Conservation (phyloP, 768 basidiomycete species). For the Dictyophora rubrovolvata region DNA sequence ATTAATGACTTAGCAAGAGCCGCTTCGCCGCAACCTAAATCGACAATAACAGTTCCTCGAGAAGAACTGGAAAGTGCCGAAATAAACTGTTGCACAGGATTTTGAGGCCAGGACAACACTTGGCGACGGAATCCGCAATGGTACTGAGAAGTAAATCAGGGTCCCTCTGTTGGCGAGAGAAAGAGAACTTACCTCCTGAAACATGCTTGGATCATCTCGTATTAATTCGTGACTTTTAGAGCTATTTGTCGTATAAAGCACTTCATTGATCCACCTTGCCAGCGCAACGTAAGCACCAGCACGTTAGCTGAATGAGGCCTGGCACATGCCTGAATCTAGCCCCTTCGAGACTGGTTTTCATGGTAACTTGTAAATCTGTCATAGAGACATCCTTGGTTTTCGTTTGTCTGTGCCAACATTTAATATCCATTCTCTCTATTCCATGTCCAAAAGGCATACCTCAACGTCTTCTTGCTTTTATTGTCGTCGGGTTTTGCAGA, state of each 20-base stretch:
- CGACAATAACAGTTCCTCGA: slow-evolving; percentile 64
- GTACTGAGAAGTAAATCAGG: slow-evolving; percentile 46
- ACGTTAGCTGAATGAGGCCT: neutral
- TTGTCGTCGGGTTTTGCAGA: neutral
- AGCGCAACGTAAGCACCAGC: slow-evolving; percentile 16
- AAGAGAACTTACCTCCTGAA: slow-evolving; percentile 56
- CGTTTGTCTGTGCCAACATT: neutral
- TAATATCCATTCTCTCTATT: neutral
- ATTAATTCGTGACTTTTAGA: slow-evolving; percentile 68
- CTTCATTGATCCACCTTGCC: slow-evolving; percentile 81
- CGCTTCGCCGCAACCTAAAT: slow-evolving; percentile 94
- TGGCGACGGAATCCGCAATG: slow-evolving; percentile 87
- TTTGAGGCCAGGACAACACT: slow-evolving; percentile 87
- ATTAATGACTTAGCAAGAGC: slow-evolving; percentile 67
- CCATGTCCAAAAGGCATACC: neutral
- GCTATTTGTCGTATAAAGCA: slow-evolving; percentile 81
- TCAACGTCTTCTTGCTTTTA: neutral
- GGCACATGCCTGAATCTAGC: slow-evolving; percentile 70
- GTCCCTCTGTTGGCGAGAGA: neutral
- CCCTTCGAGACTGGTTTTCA: slow-evolving; percentile 74
- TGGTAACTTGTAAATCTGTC: slow-evolving; percentile 63
- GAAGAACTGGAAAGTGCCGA: slow-evolving; percentile 54
- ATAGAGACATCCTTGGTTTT: slow-evolving; percentile 20
- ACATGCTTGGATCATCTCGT: slow-evolving; percentile 70
- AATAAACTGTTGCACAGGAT: slow-evolving; percentile 82